Base-by-base conservation (phyloP, 257 asterid species). In the Rauvolfia tetraphylla region DNA sequence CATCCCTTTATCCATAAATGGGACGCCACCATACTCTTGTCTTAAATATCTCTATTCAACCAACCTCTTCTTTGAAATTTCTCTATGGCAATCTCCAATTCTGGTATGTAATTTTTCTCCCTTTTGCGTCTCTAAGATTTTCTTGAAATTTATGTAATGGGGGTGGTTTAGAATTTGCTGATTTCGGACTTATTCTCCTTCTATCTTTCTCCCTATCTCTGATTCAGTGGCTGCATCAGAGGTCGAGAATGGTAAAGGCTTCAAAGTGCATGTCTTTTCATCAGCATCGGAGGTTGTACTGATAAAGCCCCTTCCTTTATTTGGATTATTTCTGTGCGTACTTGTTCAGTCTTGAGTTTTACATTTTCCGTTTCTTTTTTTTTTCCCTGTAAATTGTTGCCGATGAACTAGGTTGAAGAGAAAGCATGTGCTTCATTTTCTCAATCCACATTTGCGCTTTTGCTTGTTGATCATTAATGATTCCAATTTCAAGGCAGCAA, bases 241-340 rank as follows among this genome's bases (percentile, higher is more conserved):
- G 76, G 71, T 81, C 68, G 77, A 79, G 65, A 83, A 83, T 66
- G 87, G 81, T 61, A 92, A 79, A 74, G 89, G 86, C 27, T 77
- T 81, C 67, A 79, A 82, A 84, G 93, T 89, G 15, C 85, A 88
- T 23, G 92, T 91, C 25, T 93, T 90, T 69, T 90, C 96, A 23
- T 93, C 96, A 15, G 85, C 88, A 29, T n/a, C 86, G 0, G 91
- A 93, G 95, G 97, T 91, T 72, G 10, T 71, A 8, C 27, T 36
- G 10, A 56, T 23, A 22, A 27, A 69, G 22, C 78, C 76, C 54
- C 58, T 15, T 27, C n/a, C 58, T 72, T 75, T 17, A 3, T 59
- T 22, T 58, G 29, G 11, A 9, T 36, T 29, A 20, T 23, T 39
- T 67, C 14, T n/a, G 0, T 25, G 33, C 10, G 33, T 39, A n/a